Evolutionary conservation across 192 early-diverging fungal species (phyloP).

Genomic region (Umbelopsis sp.): DNA sequence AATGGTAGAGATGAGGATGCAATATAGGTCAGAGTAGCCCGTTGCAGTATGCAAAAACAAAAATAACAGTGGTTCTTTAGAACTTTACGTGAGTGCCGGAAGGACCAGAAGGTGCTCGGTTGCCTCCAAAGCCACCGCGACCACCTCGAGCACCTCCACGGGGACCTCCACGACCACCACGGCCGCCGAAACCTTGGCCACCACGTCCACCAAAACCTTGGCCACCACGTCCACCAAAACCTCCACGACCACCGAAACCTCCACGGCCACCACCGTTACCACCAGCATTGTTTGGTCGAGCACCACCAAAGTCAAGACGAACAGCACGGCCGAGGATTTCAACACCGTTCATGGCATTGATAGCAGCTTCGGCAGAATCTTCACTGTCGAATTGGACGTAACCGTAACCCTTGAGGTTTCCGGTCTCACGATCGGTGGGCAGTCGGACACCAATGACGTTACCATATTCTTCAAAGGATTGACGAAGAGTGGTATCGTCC

Average conservation of each 20-base stretch:
- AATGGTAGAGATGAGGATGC: background rate
- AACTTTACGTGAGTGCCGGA: constrained; percentile 13
- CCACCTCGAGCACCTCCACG: constrained; percentile 35
- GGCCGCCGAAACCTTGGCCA: constrained; percentile 47
- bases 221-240: constrained; percentile 54
- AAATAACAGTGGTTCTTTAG: constrained; percentile 9
- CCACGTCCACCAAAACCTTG: constrained; percentile 48
- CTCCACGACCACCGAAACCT: constrained; percentile 45
- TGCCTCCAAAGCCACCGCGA: constrained; percentile 48
- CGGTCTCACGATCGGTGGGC: constrained; percentile 77
- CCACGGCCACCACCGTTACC: constrained; percentile 35
- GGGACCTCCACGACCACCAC: constrained; percentile 32
- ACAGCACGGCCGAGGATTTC: constrained; percentile 81
- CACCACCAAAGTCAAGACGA: constrained; percentile 82
- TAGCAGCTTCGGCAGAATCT: constrained; percentile 71
- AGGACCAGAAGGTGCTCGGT: constrained; percentile 24
- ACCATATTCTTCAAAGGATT: constrained; percentile 65
- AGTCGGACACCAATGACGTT: constrained; percentile 64
- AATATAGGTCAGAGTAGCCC: background rate
- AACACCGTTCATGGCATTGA: constrained; percentile 75
- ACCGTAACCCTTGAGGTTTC: constrained; percentile 81
- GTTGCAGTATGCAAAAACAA: constrained; percentile 9
- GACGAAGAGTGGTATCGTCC: constrained; percentile 58
- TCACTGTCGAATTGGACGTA: constrained; percentile 83
- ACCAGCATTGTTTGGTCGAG: constrained; percentile 33